Evolutionary conservation across 805 yeast species (phyloP), one percentile per base, ranked within the genome.

Genomic region (Sugiyamaella qingdaonensis): DNA sequence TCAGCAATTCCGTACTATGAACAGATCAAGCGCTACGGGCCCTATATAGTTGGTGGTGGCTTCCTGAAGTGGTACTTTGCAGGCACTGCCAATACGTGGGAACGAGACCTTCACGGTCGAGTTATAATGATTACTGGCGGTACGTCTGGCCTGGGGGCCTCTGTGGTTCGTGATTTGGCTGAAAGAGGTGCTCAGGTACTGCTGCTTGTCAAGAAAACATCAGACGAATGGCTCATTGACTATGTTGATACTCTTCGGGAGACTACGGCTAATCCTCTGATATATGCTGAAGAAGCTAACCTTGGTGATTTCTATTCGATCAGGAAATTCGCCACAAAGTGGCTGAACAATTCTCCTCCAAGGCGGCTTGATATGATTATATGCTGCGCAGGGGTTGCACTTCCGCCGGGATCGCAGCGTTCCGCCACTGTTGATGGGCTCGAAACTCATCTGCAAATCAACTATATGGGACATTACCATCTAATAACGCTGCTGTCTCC

Each of bases 241-340:
- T 86, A 82, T 69, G 75, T 92, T 36, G 82, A 86, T 21, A 95
- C 88, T 62, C 68, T 94, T 54, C 76, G 98, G 55, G 84, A 81
- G 10, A 70, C 67, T 18, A 84, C 91, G 16, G 76, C 75, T 44
- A 94, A 91, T 69, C 78, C 78, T 50, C 67, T 92, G 75, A 81
- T 94, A 45, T 92, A 88, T 68, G 91, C 94, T n/a, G 99, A 94
- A 64, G 79, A 84, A 60, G 89, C 95, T 68, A 95, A 94, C 66
- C 74, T 94, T 53, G 73, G 80, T 14, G 83, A 88, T 51, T 72
- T 94, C 53, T 73, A 83, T 64, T 82, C 90, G 2, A 78, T 94
- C 10, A 78, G 99, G 61, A 82, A 83, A 64, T 94, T 94, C 73
- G 97, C 97, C 29, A 91, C 98, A 1, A 82, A 78, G 55, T 94